Percentiles rank a stretch among this genome's conserved stretches.
Evolutionary conservation across 1,284 basidiomycete genomes (phyloP).

Genomic region (Moesziomyces sp.): DNA sequence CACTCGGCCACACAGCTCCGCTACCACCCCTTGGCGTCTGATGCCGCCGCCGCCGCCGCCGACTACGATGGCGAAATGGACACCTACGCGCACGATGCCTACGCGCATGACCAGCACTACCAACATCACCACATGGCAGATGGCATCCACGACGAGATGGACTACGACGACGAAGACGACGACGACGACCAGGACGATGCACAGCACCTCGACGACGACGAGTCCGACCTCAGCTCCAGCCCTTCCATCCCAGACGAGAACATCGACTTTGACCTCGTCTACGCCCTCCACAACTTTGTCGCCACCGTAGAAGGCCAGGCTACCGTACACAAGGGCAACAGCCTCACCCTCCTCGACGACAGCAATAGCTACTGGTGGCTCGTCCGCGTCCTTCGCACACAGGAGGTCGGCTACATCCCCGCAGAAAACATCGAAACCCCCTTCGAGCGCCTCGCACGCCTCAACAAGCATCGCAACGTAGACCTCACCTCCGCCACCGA

Average conservation of each 20-base stretch:
- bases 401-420: constrained; percentile 99
- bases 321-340: constrained; percentile 67
- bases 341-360: constrained; percentile 66
- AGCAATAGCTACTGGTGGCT: constrained; percentile 68
- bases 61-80: constrained; percentile 24
- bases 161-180: constrained; percentile 58
- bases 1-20: constrained; percentile 14
- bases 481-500: constrained; percentile 71
- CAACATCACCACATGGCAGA: constrained; percentile 38
- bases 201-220: constrained; percentile 58
- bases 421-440: constrained; percentile 99
- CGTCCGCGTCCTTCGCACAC: constrained; percentile 69
- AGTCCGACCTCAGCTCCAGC: constrained; percentile 65
- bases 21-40: constrained; percentile 19
- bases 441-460: constrained; percentile 89
- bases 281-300: constrained; percentile 67
- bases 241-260: constrained; percentile 68
- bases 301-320: constrained; percentile 67
- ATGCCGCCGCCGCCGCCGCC: constrained; percentile 19
- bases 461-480: constrained; percentile 98
- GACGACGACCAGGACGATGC: constrained; percentile 61
- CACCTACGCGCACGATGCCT: constrained; percentile 32
- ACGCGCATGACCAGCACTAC: constrained; percentile 22
- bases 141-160: constrained; percentile 48
- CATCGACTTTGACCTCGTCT: constrained; percentile 68